These are phyloP conservation scores for Aspergillus asperescens DNA, from an alignment of 495 filamentous ascomycete species.

Conservation along the genomic window DNA sequence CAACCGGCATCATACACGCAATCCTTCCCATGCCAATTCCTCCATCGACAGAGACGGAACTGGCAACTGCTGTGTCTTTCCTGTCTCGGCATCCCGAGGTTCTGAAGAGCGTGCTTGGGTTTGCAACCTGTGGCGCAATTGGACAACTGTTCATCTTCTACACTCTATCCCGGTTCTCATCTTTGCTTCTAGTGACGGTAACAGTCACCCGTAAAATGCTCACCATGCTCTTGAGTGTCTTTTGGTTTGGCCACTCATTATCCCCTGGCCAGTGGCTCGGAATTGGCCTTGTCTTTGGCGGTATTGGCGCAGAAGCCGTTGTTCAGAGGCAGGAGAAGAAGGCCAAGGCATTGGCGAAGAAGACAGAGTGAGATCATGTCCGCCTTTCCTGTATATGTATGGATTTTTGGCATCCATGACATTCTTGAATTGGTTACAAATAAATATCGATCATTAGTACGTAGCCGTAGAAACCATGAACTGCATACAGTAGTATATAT, in stretches of 20 bases:
- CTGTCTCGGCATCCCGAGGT: slow-evolving; percentile 70
- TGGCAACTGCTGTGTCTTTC: slow-evolving; percentile 74
- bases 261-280: slow-evolving; percentile 85
- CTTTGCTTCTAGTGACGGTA: slow-evolving; percentile 86
- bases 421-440: neutral
- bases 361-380: slow-evolving; percentile 39
- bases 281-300: slow-evolving; percentile 88
- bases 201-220: slow-evolving; percentile 98
- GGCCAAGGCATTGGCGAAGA: slow-evolving; percentile 69
- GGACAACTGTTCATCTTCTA: slow-evolving; percentile 99
- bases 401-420: neutral
- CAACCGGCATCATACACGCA: slow-evolving; percentile 58
- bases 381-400: too few relatives aligned
- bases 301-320: slow-evolving; percentile 82
- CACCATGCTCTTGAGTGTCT: slow-evolving; percentile 92
- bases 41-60: slow-evolving; percentile 56
- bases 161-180: slow-evolving; percentile 86
- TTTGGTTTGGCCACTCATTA: slow-evolving; percentile 88
- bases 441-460: slow-evolving; percentile 7
- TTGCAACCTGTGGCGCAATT: slow-evolving; percentile 86
- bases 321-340: slow-evolving; percentile 80
- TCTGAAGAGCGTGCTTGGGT: slow-evolving; percentile 78
- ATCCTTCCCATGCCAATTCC: slow-evolving; percentile 58
- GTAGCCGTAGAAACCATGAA: too few relatives aligned
- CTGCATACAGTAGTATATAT: neutral